Base-by-base conservation (phyloP, 148 eudicot species). In the Diospyros lotus region DNA sequence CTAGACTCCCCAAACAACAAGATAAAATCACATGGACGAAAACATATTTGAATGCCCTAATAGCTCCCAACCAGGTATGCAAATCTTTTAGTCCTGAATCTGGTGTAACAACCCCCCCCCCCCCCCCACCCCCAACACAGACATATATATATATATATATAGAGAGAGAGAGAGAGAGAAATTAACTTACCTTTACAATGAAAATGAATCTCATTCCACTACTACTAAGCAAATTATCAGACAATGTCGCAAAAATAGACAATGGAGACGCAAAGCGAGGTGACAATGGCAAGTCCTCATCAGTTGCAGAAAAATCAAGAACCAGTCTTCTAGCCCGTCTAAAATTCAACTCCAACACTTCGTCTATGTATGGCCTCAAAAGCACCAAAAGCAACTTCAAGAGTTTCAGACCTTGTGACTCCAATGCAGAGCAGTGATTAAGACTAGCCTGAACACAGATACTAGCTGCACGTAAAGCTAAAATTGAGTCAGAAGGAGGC, bases 371-470 rank as follows among this genome's bases (percentile, higher is more conserved):
- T 51, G 97, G 96, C 73, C 61, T 83, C 81, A 95, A 80, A 68
- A 95, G 93, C 80, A 95, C 93, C 84, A 95, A 85, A 77, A 95
- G 91, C 77, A 92, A 80, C 82, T 92, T 91, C 5, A 90, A 92
- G 66, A 95, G 87, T 75, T 87, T 92, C n/a, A 95, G 79, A 18
- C 89, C 97, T 76, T 92, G 94, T 58, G 73, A 68, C 80, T 95
- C 99, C 78, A 95, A 74, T 70, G 84, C 82, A 43, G 82, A 79
- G 81, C 99, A 89, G 79, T 89, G 86, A 73, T 84, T 88, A 69
- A 92, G 91, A 80, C 97, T 92, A 62, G 91, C 88, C 83, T 95
- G 89, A 74, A 89, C 89, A 82, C 92, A 95, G 44, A 90, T 82
- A 73, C 97, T 83, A 72, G 96, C 97, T 69, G 94, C 90, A 72